Conservation (phyloP, 257 asterid species). For the Nicotiana paniculata region DNA sequence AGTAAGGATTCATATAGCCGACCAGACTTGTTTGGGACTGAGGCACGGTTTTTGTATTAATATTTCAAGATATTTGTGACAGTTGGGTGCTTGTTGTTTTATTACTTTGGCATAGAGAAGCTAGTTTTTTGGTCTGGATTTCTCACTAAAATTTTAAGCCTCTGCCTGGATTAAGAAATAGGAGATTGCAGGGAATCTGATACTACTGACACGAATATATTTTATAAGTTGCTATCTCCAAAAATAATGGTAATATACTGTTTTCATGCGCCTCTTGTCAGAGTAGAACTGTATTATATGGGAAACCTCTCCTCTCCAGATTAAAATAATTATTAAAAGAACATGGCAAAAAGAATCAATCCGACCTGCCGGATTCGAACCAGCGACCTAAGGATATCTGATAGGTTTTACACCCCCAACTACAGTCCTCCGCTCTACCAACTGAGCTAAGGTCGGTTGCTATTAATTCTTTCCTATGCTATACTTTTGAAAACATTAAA, state of each 20-base stretch:
- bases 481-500: not conserved
- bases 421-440: constrained; percentile 16
- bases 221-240: not conserved
- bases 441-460: constrained; percentile 9
- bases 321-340: not conserved
- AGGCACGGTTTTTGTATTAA: not conserved
- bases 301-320: not conserved
- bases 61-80: not conserved
- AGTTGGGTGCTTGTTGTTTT: not conserved
- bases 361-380: constrained; percentile 50
- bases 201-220: not conserved
- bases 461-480: not conserved
- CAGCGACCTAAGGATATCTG: constrained; percentile 30
- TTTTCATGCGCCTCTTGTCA: not conserved
- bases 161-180: not conserved
- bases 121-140: not conserved
- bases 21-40: too few species aligned
- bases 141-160: not conserved
- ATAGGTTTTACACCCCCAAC: not conserved
- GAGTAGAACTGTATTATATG: not conserved
- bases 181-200: not conserved
- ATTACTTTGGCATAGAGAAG: not conserved
- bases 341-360: not conserved
- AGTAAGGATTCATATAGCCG: too few species aligned
- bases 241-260: not conserved